These are phyloP conservation scores for Adansonia grandidieri DNA, from an alignment of 441 rosid species.

Conservation along the genomic window DNA sequence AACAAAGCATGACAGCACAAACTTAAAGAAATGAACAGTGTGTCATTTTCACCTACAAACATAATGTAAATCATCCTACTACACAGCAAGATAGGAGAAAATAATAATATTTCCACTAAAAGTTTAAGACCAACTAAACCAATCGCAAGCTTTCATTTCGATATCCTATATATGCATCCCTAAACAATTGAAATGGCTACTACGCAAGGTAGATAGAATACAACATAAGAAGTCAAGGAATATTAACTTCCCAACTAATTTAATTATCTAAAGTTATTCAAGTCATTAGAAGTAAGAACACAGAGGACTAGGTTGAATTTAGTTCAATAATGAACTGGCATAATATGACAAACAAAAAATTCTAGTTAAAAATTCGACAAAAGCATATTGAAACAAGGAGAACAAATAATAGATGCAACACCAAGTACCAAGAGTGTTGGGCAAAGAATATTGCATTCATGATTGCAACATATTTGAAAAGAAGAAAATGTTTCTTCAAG, in stretches of 20 bases:
- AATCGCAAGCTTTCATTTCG: background rate
- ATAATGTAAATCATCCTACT: background rate
- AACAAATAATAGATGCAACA: constrained; percentile 15
- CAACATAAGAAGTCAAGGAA: background rate
- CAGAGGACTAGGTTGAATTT: background rate
- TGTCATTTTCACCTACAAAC: background rate
- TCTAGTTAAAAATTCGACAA: background rate
- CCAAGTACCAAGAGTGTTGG: constrained; percentile 77
- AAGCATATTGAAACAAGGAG: constrained; percentile 15
- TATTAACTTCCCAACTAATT: constrained; percentile 7
- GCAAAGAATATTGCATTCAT: constrained; percentile 98
- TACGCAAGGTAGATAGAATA: background rate
- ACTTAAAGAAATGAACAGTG: background rate
- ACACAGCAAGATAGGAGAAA: background rate
- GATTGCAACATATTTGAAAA: constrained; percentile 88
- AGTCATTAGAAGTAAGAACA: constrained; percentile 2
- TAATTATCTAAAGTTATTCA: background rate
- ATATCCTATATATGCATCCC: background rate
- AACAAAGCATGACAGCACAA: background rate
- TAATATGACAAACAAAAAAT: background rate
- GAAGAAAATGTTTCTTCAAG: constrained; percentile 17
- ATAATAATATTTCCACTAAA: background rate
- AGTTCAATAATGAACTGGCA: background rate
- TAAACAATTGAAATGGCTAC: background rate
- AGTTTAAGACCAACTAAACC: background rate